A percentile compares a stretch with the other conserved stretches of the same genome.
Conservation (phyloP, 352 stramenopile genomes). For the Pythium pyrilobum region DNA sequence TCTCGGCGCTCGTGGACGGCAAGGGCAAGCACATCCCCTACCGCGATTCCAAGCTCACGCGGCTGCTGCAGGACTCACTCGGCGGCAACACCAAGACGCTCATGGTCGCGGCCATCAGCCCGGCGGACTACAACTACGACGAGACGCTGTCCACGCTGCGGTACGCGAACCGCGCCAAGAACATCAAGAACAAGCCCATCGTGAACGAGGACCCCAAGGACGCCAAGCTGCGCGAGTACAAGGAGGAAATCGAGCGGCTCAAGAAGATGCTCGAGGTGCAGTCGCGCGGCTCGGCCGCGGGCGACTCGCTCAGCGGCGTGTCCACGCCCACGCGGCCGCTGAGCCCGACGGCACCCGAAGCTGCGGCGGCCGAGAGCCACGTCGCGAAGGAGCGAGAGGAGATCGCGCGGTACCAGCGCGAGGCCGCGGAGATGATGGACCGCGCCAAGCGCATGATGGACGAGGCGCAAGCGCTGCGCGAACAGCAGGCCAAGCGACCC, state of each 20-base stretch:
- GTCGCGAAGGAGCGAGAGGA: conserved; percentile 53
- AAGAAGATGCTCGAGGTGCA: conserved; percentile 76
- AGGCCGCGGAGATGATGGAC: conserved; percentile 66
- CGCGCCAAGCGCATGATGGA: conserved; percentile 70
- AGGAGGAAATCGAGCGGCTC: conserved; percentile 86
- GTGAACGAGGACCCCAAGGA: conserved; percentile 95
- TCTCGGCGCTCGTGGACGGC: conserved; percentile 79
- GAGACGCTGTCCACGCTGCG: conserved; percentile 95
- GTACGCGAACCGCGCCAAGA: conserved; percentile 95
- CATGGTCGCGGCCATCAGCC: conserved; percentile 95
- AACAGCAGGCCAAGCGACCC: conserved; percentile 14
- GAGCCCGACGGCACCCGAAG: conserved; percentile 6
- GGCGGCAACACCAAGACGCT: conserved; percentile 95
- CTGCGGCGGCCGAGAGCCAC: conserved; percentile 5
- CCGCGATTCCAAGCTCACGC: conserved; percentile 90
- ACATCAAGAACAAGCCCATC: conserved; percentile 96
- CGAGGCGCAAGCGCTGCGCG: conserved; percentile 48
- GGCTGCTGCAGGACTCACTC: conserved; percentile 90
- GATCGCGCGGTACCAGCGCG: conserved; percentile 53
- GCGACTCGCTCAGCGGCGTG: conserved; percentile 34
- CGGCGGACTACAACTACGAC: conserved; percentile 93
- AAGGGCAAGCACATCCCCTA: conserved; percentile 89
- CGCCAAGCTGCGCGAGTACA: conserved; percentile 88
- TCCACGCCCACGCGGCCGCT: conserved; percentile 28
- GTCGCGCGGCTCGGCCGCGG: conserved; percentile 25